Evolutionary conservation across 1,284 basidiomycete genomes (phyloP).

Genomic region (Boletus sp.): DNA sequence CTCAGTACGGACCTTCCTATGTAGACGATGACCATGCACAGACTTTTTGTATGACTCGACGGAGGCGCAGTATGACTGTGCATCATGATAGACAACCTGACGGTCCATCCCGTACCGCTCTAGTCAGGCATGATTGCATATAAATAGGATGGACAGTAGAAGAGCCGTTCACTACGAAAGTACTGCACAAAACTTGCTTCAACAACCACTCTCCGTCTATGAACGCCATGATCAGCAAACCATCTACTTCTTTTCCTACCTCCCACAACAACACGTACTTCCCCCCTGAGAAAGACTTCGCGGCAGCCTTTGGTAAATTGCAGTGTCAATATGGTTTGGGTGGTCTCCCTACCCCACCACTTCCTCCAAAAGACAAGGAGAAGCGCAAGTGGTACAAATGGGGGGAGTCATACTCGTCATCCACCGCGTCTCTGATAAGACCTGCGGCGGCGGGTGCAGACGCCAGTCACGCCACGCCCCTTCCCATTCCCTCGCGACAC

Average conservation of each 20-base stretch:
- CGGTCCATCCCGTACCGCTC: no score
- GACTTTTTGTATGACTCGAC: no score
- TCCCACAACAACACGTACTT: neutral
- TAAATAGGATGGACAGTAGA: no score
- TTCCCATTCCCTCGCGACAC: neutral
- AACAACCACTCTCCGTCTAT: no score
- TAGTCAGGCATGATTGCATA: no score
- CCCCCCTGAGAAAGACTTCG: conserved; percentile 23
- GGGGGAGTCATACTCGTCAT: conserved; percentile 12
- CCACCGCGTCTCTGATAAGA: conserved; percentile 18
- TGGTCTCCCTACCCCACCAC: conserved; percentile 20
- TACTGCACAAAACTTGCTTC: no score
- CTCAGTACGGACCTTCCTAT: no score
- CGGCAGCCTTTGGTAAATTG: conserved; percentile 22
- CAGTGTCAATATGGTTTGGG: conserved; percentile 23
- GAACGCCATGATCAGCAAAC: conserved; percentile 1
- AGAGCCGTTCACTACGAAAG: no score
- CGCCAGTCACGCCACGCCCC: neutral
- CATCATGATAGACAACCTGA: no score
- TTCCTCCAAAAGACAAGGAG: neutral
- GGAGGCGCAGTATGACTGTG: no score
- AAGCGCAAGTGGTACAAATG: conserved; percentile 21
- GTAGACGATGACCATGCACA: no score
- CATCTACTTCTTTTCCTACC: neutral
- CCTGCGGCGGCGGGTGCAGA: no score